These are phyloP conservation scores for Porogramme epimiltina DNA, from an alignment of 1,284 basidiomycete genomes.

Conservation along the genomic window DNA sequence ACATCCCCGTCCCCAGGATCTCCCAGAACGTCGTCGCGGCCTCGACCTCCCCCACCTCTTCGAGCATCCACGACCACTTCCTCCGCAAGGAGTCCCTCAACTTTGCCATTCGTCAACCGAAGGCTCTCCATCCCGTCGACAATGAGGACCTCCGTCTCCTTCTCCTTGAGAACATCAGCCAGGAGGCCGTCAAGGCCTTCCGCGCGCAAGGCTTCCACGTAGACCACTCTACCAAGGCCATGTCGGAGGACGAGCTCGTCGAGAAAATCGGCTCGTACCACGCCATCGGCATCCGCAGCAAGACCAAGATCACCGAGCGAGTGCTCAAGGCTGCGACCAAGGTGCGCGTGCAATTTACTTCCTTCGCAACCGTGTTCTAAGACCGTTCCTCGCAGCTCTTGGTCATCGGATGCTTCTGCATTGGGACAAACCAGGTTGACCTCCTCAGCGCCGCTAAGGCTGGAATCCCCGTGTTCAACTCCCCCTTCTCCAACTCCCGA, in stretches of 20 bases:
- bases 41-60: constrained; percentile 50
- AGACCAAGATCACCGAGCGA: constrained; percentile 93
- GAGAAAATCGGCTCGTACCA: constrained; percentile 89
- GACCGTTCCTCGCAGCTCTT: constrained; percentile 75
- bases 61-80: constrained; percentile 47
- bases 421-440: constrained; percentile 99
- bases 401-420: constrained; percentile 99
- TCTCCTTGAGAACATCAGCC: constrained; percentile 94
- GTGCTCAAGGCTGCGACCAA: constrained; percentile 87
- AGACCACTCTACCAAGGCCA: constrained; percentile 86
- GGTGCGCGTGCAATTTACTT: constrained; percentile 42
- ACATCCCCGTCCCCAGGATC: constrained; percentile 37
- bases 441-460: constrained; percentile 81
- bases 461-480: constrained; percentile 99
- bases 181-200: constrained; percentile 86
- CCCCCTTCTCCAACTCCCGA: constrained; percentile 99
- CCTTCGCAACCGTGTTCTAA: background rate
- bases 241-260: constrained; percentile 92
- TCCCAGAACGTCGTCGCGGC: constrained; percentile 36
- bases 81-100: constrained; percentile 33
- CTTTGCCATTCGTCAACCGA: constrained; percentile 52
- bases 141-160: constrained; percentile 80
- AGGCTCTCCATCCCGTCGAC: constrained; percentile 75
- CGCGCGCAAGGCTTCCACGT: constrained; percentile 89
- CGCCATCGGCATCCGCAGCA: constrained; percentile 95